Evolutionary conservation across 176 grass and related monocot genomes (phyloP).

Genomic region (Echinochloa phyllopogon): DNA sequence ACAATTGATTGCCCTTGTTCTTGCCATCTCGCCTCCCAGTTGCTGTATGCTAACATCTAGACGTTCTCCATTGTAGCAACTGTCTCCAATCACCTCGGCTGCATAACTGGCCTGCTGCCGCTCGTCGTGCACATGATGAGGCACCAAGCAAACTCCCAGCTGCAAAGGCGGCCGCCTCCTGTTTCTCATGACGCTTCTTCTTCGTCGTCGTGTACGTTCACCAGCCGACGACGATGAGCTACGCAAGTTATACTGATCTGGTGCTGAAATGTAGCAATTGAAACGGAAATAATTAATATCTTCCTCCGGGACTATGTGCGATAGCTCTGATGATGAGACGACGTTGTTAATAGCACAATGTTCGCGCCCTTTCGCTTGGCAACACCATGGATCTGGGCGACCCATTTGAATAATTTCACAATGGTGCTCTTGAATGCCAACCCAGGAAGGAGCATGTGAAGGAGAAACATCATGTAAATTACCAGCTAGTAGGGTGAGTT

Average conservation of each 20-base stretch:
- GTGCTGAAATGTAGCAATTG: not conserved
- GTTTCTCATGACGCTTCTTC: no score
- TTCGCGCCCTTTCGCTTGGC: not conserved
- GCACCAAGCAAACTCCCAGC: not conserved
- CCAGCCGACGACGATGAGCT: no score
- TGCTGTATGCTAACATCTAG: not conserved
- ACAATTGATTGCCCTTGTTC: not conserved
- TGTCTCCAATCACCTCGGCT: not conserved
- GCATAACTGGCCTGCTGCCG: not conserved
- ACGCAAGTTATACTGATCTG: not conserved
- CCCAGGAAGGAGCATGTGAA: not conserved
- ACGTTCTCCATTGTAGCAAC: not conserved
- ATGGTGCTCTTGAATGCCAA: not conserved
- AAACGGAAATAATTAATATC: not conserved
- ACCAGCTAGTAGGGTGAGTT: not conserved
- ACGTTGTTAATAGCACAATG: not conserved
- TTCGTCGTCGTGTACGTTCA: no score
- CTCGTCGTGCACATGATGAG: not conserved
- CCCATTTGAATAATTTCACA: not conserved
- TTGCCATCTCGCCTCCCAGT: not conserved
- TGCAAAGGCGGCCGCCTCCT: not conserved
- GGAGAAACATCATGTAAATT: not conserved
- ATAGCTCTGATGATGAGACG: not conserved
- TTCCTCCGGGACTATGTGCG: not conserved
- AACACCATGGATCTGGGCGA: slow-evolving; percentile 12